Evolutionary conservation across 371 early-diverging fungal species (phyloP), one percentile per base, ranked within the genome.

Genomic region (Blakeslea trispora): DNA sequence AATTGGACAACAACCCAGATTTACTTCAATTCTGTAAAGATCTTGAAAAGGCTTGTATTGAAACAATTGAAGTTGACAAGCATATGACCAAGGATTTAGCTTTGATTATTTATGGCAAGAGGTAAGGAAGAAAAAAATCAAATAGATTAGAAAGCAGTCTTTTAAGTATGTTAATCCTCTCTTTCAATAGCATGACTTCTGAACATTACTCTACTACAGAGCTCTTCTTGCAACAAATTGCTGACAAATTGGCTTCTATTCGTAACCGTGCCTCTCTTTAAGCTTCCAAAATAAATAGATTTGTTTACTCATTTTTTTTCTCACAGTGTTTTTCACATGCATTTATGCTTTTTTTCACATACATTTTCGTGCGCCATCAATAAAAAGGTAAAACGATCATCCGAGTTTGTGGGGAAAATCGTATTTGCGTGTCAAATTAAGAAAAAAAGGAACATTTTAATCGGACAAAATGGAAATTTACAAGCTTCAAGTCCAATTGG

Each of bases 1-100:
- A 89, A 79, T 78, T 98, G 35, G 98, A 98, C 72, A 75, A 79
- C 37, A 90, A 93, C 68, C 67, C 81, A 21, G 88, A 85, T 31
- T 78, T 98, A 51, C 73, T 75, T 46, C 66, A 81, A 58, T 98
- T 94, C 83, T 80, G 88, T 55, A 62, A 81, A 44, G 86, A 88
- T 57, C 79, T 98, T 48, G 98, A 98, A 75, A 71, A 69, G 55
- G 94, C 95, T 11, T 94, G 95, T 75, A 74, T 93, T 60, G 91
- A 94, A 49, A 86, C 95, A 5, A 94, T 98, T 46, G 89, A 91
- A 63, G 74, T 81, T 51, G 88, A 87, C 44, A 83, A 87, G 40
- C 76, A 91, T 53, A 97, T 98, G 96, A 98, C 98, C 64, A 97
- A 98, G 86, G 97, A 98, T 74, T 78, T 97, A 64, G 97, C 97